These are phyloP conservation scores for Brasilioporus rufonigricans DNA, from an alignment of 768 basidiomycete species.

Conservation along the genomic window DNA sequence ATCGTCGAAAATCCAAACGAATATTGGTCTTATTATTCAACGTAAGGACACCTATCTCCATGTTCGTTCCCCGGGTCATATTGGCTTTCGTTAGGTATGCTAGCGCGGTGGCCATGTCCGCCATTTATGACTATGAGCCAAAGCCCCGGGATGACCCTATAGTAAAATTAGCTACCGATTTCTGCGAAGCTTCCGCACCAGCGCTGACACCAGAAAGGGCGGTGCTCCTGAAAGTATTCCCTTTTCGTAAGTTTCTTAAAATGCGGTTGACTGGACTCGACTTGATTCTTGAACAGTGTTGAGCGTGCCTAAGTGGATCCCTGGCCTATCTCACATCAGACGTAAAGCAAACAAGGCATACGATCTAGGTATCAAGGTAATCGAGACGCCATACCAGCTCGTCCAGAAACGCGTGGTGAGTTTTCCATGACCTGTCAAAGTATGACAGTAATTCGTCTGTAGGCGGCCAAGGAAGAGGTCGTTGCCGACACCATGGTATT, in stretches of 20 bases:
- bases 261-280: neutral
- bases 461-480: neutral
- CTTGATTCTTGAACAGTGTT: neutral
- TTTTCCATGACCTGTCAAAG: neutral
- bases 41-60: neutral
- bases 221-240: too few relatives aligned
- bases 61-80: too few relatives aligned
- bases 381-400: too few relatives aligned
- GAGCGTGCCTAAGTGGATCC: too few relatives aligned
- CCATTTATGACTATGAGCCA: too few relatives aligned
- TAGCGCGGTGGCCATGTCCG: neutral
- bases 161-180: neutral
- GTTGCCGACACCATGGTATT: too few relatives aligned
- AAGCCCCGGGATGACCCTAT: too few relatives aligned
- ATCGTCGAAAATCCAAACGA: neutral
- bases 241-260: neutral
- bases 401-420: neutral
- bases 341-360: neutral
- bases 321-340: too few relatives aligned
- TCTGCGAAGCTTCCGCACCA: neutral
- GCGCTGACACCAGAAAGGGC: too few relatives aligned
- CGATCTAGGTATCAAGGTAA: neutral
- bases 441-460: neutral
- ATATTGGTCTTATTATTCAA: neutral
- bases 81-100: too few relatives aligned